Evolutionary conservation across 83 land plant genomes (phyloP).

Genomic region (Isoetes engelmannii): DNA sequence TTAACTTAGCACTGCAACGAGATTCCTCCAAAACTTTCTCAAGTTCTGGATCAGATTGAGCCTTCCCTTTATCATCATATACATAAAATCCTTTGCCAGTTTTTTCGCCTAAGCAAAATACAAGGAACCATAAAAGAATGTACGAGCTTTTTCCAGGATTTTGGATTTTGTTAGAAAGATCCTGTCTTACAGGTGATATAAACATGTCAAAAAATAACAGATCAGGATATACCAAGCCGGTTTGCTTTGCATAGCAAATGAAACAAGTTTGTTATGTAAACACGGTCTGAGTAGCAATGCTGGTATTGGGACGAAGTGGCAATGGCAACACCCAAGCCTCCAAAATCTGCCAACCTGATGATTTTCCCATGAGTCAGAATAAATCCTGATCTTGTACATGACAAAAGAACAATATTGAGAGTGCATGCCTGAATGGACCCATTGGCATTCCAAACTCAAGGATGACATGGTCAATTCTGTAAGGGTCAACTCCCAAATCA

Average conservation of each 20-base stretch:
- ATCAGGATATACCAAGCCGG: slow-evolving; percentile 36
- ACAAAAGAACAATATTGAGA: background rate
- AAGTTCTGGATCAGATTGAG: slow-evolving; percentile 66
- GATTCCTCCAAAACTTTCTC: slow-evolving; percentile 58
- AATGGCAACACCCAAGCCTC: slow-evolving; percentile 67
- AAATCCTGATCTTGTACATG: background rate
- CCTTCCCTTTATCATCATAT: slow-evolving; percentile 61
- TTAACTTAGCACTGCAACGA: slow-evolving; percentile 42
- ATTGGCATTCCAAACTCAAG: slow-evolving; percentile 95
- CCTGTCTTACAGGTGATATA: too few species aligned
- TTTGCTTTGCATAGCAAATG: slow-evolving; percentile 45
- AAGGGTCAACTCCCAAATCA: slow-evolving; percentile 78
- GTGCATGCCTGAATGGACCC: slow-evolving; percentile 86
- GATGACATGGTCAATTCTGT: slow-evolving; percentile 67
- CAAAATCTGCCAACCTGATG: slow-evolving; percentile 60
- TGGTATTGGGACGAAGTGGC: slow-evolving; percentile 42
- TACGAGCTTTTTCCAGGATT: too few species aligned
- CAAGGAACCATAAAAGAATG: too few species aligned
- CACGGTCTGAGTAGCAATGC: slow-evolving; percentile 47
- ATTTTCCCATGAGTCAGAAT: slow-evolving; percentile 9
- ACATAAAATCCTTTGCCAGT: slow-evolving; percentile 69
- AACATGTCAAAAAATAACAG: too few species aligned
- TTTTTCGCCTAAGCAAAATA: slow-evolving; percentile 74
- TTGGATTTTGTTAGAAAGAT: too few species aligned
- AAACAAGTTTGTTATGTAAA: slow-evolving; percentile 38